These are phyloP conservation scores for Fistulinella cinereoalba DNA, from an alignment of 1,284 basidiomycete genomes.

Conservation along the genomic window DNA sequence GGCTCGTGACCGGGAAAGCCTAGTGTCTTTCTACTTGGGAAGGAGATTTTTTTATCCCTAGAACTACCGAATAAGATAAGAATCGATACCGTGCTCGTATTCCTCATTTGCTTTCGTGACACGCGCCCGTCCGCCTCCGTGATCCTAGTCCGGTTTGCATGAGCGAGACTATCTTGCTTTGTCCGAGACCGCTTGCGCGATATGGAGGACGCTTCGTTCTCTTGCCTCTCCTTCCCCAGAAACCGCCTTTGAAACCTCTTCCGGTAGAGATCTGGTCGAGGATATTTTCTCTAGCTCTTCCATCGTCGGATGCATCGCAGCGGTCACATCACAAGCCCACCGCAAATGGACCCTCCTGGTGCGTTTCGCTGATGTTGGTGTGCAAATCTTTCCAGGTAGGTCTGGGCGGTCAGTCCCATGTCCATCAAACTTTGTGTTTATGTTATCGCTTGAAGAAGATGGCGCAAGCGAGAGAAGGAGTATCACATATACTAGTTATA, in stretches of 20 bases:
- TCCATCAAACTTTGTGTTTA: conserved; percentile 2
- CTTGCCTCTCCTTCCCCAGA: conserved; percentile 60
- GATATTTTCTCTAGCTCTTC: conserved; percentile 50
- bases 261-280: conserved; percentile 70
- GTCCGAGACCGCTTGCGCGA: conserved; percentile 49
- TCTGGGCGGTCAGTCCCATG: conserved; percentile 13
- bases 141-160: conserved; percentile 13
- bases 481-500: no score
- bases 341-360: conserved; percentile 22
- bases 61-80: no score
- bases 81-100: background rate
- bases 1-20: no score
- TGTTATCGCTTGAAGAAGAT: conserved; percentile 3
- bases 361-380: conserved; percentile 51
- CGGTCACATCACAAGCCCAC: conserved; percentile 16
- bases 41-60: no score
- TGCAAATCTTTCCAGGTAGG: conserved; percentile 74
- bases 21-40: no score
- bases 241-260: conserved; percentile 49
- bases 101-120: conserved; percentile 1
- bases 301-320: conserved; percentile 27
- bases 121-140: background rate
- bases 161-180: conserved; percentile 39
- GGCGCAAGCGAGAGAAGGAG: no score
- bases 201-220: conserved; percentile 60